Evolutionary conservation across 768 basidiomycete genomes (phyloP).

Genomic region (Chiua virens): DNA sequence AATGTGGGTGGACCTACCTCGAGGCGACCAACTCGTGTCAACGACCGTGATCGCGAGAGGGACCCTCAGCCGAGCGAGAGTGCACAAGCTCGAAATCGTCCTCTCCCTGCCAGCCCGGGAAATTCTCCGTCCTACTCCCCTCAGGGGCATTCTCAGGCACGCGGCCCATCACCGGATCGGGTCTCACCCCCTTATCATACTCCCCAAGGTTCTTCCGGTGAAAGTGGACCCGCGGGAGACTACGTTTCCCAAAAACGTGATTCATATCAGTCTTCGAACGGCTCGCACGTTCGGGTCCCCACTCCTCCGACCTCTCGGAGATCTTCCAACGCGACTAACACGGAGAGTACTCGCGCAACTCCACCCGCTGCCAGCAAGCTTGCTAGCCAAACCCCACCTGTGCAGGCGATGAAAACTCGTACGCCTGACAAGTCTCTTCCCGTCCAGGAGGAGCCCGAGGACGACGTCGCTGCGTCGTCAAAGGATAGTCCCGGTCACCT

Average conservation of each 20-base stretch:
- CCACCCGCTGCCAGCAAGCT: conserved; percentile 39
- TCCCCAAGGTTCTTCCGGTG: conserved; percentile 47
- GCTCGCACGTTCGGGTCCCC: conserved; percentile 26
- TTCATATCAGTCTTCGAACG: conserved; percentile 34
- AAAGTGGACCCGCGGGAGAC: conserved; percentile 37
- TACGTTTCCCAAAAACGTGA: conserved; percentile 51
- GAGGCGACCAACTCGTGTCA: conserved; percentile 23
- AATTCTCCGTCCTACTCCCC: conserved; percentile 42
- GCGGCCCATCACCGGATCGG: conserved; percentile 54
- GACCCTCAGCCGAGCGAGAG: conserved; percentile 39
- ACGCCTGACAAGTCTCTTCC: conserved; percentile 74
- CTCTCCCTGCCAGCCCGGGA: conserved; percentile 37
- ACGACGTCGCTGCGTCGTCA: conserved; percentile 44
- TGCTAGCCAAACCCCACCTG: conserved; percentile 54
- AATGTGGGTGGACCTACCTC: conserved; percentile 11
- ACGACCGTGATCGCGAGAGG: conserved; percentile 40
- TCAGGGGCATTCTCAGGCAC: conserved; percentile 39
- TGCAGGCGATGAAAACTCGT: conserved; percentile 51
- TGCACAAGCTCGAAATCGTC: conserved; percentile 22
- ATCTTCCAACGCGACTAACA: conserved; percentile 16
- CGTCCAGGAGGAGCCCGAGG: conserved; percentile 75
- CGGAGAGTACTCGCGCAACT: conserved; percentile 28
- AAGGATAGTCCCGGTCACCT: conserved; percentile 42
- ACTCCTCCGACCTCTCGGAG: conserved; percentile 32
- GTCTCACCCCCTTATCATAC: conserved; percentile 50